Evolutionary conservation across 768 basidiomycete species (phyloP).

Genomic region (Pleurotus cornucopiae): DNA sequence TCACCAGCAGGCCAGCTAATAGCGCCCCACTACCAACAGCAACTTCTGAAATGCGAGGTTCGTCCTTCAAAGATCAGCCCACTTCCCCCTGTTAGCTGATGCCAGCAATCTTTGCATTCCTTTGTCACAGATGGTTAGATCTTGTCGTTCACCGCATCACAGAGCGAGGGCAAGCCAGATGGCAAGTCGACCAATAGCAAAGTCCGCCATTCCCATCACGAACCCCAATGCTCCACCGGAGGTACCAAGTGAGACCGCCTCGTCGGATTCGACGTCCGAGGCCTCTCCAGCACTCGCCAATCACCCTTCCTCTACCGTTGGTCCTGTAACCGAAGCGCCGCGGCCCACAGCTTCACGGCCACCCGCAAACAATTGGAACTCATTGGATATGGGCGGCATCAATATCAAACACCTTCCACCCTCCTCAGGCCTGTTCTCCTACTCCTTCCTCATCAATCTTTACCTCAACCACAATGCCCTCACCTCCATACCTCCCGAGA

Average conservation of each 20-base stretch:
- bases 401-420: constrained; percentile 87
- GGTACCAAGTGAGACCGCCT: constrained; percentile 25
- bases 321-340: constrained; percentile 65
- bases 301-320: constrained; percentile 74
- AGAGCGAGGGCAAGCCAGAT: constrained; percentile 94
- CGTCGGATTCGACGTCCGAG: constrained; percentile 25
- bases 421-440: constrained; percentile 71
- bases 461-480: constrained; percentile 96
- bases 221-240: constrained; percentile 70
- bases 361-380: constrained; percentile 79
- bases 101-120: constrained; percentile 15
- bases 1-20: constrained; percentile 68
- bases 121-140: constrained; percentile 66
- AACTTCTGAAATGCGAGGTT: constrained; percentile 89
- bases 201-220: constrained; percentile 86
- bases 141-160: constrained; percentile 86
- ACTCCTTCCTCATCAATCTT: constrained; percentile 90
- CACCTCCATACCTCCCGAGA: constrained; percentile 72
- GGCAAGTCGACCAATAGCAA: constrained; percentile 82
- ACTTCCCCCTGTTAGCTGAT: constrained; percentile 11
- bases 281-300: constrained; percentile 34
- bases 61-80: constrained; percentile 25
- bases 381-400: constrained; percentile 95
- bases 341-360: constrained; percentile 61
- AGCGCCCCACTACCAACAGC: constrained; percentile 88